These are phyloP conservation scores for Globisporangium cederbergense DNA, from an alignment of 352 stramenopile species.

Conservation along the genomic window DNA sequence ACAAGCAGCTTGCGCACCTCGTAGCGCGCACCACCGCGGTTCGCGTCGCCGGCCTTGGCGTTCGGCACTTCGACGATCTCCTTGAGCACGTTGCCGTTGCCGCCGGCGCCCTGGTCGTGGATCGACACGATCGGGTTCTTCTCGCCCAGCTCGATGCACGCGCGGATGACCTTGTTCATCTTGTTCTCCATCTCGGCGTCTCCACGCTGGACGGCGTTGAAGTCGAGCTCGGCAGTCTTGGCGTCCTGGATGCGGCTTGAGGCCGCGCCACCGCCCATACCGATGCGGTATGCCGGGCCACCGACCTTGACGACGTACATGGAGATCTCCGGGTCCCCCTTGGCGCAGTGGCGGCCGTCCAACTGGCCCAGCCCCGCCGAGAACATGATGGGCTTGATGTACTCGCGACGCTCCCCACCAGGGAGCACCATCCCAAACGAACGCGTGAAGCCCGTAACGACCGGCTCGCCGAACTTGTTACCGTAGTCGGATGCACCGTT, in stretches of 20 bases:
- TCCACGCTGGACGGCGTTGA: constrained; percentile 98
- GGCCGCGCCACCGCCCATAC: constrained; percentile 97
- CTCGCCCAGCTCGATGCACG: constrained; percentile 96
- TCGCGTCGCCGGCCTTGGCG: constrained; percentile 85
- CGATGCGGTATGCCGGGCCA: constrained; percentile 98
- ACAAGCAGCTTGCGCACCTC: constrained; percentile 96
- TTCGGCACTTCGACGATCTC: constrained; percentile 95
- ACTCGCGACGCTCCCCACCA: constrained; percentile 96
- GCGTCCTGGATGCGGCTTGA: constrained; percentile 94
- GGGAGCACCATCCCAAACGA: constrained; percentile 96
- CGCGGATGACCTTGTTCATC: constrained; percentile 98
- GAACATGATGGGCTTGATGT: constrained; percentile 99
- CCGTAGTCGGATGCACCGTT: constrained; percentile 99
- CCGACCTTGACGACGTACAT: constrained; percentile 99
- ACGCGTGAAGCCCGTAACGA: constrained; percentile 97
- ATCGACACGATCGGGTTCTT: constrained; percentile 99
- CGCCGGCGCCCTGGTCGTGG: constrained; percentile 98
- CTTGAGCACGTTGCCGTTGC: constrained; percentile 99
- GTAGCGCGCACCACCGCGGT: constrained; percentile 85
- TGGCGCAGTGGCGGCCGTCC: constrained; percentile 91
- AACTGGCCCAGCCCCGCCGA: constrained; percentile 96
- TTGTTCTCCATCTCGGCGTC: constrained; percentile 99
- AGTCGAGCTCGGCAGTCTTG: constrained; percentile 95
- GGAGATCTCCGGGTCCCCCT: constrained; percentile 91
- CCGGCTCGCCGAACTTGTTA: constrained; percentile 99